phyloP scores from a whole-genome alignment of 352 stramenopile genomes.

The Salisapilia sapeloensis region DNA sequence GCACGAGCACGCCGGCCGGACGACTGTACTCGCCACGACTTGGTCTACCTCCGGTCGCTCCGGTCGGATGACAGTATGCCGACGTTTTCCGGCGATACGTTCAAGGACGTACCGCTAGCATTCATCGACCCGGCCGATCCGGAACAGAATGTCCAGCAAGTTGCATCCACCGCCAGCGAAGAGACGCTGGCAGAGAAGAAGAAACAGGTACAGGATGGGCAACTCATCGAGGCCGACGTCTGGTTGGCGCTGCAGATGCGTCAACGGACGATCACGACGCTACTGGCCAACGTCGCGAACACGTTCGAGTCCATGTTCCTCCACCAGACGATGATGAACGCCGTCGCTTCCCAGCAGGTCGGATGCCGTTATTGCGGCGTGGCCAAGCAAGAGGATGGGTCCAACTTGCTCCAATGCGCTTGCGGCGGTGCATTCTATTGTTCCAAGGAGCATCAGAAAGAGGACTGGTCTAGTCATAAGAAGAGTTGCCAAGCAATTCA shows the following conservation, averaged over 20 bases:
- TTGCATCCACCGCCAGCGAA: conserved; percentile 42
- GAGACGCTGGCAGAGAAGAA: conserved; percentile 41
- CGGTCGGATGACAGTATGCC: conserved; percentile 50
- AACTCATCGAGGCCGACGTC: conserved; percentile 69
- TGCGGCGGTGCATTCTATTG: conserved; percentile 71
- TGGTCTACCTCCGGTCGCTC: conserved; percentile 48
- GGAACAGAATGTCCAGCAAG: conserved; percentile 61
- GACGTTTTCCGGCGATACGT: conserved; percentile 71
- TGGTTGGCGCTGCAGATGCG: conserved; percentile 77
- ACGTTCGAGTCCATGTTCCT: conserved; percentile 78
- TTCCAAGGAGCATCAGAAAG: conserved; percentile 65
- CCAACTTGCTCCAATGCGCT: conserved; percentile 37
- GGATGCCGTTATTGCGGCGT: conserved; percentile 55
- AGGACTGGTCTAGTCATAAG: conserved; percentile 74
- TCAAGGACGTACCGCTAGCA: conserved; percentile 51
- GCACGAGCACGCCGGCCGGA: conserved; percentile 43
- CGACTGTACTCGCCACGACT: conserved; percentile 58
- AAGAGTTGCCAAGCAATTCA: conserved; percentile 50
- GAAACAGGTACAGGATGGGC: conserved; percentile 41
- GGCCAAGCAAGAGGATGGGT: conserved; percentile 9
- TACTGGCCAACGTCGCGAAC: conserved; percentile 68
- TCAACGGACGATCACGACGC: conserved; percentile 59
- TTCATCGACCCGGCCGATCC: conserved; percentile 61
- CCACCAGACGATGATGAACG: conserved; percentile 43
- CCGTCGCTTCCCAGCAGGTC: conserved; percentile 33